Base-by-base conservation (phyloP, 441 rosid genomes). In the Brassica hybrid region DNA sequence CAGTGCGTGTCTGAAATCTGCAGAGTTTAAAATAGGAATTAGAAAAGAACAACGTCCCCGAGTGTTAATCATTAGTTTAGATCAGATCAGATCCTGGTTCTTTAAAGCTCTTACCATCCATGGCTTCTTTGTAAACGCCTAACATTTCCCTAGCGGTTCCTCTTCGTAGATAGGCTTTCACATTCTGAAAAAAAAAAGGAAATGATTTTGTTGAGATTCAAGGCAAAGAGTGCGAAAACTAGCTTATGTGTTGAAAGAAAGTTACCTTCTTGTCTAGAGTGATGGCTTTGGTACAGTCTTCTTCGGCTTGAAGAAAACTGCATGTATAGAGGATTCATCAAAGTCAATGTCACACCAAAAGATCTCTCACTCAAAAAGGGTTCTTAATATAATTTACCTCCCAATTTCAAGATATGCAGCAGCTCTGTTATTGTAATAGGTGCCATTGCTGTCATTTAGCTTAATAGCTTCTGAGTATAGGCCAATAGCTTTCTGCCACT, bases 61-160 rank as follows among this genome's bases (percentile, higher is more conserved):
- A n/a, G n/a, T n/a, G n/a, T 21, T 21, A n/a, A n/a, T n/a, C n/a
- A n/a, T n/a, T n/a, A n/a, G n/a, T n/a, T n/a, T n/a, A n/a, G n/a
- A n/a, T n/a, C n/a, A n/a, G n/a, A n/a, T n/a, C n/a, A n/a, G n/a
- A n/a, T n/a, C n/a, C 5, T 16, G 63, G n/a, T 19, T 61, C 11
- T 60, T 34, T 10, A 12, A 34, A 66, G 67, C n/a, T n/a, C 81
- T 78, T 50, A 93, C 98, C 99, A 71, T 88, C 98, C 71, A 90
- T 84, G 70, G 99, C 99, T 68, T 87, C 97, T 84, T 91, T 89
- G 67, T 77, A 84, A 79, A 75, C 88, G 71, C 96, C 84, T 60
- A 92, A 86, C 94, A 89, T 92, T 82, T 96, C 99, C 80, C 97
- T 85, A 14, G 99, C 97, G 12, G 98, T 96, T 80, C 96, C 99